Conservation (phyloP, 1,284 basidiomycete genomes). For the Trichosporon asahii region DNA sequence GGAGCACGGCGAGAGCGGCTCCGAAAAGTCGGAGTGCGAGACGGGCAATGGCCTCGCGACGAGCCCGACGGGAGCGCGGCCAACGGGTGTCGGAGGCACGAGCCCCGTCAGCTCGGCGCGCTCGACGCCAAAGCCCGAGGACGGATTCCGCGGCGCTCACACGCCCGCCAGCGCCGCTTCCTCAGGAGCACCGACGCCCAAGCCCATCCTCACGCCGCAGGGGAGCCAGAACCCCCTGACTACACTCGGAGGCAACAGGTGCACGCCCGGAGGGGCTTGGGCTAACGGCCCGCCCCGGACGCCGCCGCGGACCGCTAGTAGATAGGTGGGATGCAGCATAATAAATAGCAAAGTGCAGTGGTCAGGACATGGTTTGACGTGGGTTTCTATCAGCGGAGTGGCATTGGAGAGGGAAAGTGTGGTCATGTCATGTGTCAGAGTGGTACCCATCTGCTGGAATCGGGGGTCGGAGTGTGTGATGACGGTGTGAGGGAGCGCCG, state of each 20-base stretch:
- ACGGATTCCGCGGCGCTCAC: not conserved
- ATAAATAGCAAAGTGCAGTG: not conserved
- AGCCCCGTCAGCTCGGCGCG: not conserved
- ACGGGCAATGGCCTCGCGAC: not conserved
- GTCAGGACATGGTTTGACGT: not conserved
- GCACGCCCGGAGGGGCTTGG: not conserved
- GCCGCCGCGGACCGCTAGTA: not conserved
- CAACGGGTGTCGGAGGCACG: not conserved
- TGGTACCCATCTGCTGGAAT: too few relatives aligned
- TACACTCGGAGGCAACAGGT: not conserved
- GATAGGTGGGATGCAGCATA: conserved; percentile 5
- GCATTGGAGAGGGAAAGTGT: too few relatives aligned
- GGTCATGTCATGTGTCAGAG: too few relatives aligned
- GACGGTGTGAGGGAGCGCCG: too few relatives aligned
- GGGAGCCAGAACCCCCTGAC: not conserved
- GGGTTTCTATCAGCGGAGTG: too few relatives aligned
- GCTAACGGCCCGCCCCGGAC: conserved; percentile 5
- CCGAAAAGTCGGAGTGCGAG: not conserved
- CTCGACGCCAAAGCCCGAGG: not conserved
- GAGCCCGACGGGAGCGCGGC: not conserved
- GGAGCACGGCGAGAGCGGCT: conserved; percentile 8
- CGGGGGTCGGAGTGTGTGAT: too few relatives aligned
- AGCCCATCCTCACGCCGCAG: not conserved
- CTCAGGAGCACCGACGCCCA: not conserved
- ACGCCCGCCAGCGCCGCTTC: not conserved